These are phyloP conservation scores for Angophora floribunda DNA, from an alignment of 345 rosid species.

Conservation along the genomic window DNA sequence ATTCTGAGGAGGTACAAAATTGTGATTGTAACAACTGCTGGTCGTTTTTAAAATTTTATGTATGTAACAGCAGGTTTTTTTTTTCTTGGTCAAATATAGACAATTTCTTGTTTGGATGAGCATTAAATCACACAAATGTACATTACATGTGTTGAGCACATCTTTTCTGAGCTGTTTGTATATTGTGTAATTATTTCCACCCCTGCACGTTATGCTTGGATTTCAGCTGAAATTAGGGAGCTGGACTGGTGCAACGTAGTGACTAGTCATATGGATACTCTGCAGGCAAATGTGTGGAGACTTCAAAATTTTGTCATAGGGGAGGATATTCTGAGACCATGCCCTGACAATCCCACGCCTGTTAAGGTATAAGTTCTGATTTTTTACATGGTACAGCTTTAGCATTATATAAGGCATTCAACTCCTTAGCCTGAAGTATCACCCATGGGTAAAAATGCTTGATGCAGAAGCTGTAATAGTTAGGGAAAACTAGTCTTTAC, in stretches of 20 bases:
- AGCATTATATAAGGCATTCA: background rate
- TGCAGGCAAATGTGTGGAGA: conserved; percentile 92
- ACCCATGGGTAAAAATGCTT: background rate
- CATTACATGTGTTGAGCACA: background rate
- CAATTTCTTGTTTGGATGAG: background rate
- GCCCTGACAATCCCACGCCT: conserved; percentile 70
- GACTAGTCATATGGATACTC: conserved; percentile 88
- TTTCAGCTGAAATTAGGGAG: conserved; percentile 90
- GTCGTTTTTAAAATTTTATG: background rate
- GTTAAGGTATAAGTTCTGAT: conserved; percentile 46
- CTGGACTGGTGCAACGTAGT: conserved; percentile 99
- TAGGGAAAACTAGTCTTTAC: background rate
- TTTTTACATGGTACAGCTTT: background rate
- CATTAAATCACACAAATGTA: background rate
- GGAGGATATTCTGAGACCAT: conserved; percentile 86
- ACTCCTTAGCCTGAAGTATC: background rate
- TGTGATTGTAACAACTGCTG: background rate
- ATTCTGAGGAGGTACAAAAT: background rate
- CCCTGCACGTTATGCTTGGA: background rate
- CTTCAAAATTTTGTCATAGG: conserved; percentile 98
- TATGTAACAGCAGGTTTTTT: background rate
- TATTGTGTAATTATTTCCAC: background rate
- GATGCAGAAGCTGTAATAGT: background rate
- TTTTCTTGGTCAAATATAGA: background rate
- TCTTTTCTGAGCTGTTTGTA: background rate